phyloP scores from a whole-genome alignment of 345 rosid genomes.

The Eucalyptus polybractea region DNA sequence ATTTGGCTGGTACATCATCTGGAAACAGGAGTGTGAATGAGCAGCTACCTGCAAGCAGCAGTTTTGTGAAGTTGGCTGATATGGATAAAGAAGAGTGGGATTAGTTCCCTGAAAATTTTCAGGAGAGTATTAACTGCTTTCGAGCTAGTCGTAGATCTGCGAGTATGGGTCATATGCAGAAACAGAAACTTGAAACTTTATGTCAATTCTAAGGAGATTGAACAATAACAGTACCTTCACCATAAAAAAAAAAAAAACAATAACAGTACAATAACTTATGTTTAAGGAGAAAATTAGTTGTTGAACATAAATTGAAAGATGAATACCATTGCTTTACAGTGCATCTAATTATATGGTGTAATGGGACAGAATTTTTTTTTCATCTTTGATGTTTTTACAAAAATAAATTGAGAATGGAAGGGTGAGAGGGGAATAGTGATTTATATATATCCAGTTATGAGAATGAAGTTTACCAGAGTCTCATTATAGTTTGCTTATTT shows the following conservation, averaged over 20 bases:
- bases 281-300: not conserved
- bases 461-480: not conserved
- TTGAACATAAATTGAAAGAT: not conserved
- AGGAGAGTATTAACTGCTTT: conserved; percentile 24
- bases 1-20: too few species aligned
- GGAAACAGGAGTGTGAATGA: too few species aligned
- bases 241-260: not conserved
- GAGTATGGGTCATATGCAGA: conserved; percentile 22
- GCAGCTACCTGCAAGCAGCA: too few species aligned
- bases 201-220: conserved; percentile 24
- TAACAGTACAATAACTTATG: not conserved
- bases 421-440: not conserved
- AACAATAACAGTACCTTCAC: not conserved
- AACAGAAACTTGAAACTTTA: conserved; percentile 34
- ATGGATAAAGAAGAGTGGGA: too few species aligned
- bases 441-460: not conserved
- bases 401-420: not conserved
- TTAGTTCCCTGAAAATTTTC: not conserved
- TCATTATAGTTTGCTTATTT: not conserved
- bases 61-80: too few species aligned
- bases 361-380: not conserved
- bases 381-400: not conserved
- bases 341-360: not conserved
- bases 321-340: not conserved
- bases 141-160: conserved; percentile 2